These are phyloP conservation scores for Suhomyces yuchorum DNA, from an alignment of 1,139 yeast species.

Conservation along the genomic window DNA sequence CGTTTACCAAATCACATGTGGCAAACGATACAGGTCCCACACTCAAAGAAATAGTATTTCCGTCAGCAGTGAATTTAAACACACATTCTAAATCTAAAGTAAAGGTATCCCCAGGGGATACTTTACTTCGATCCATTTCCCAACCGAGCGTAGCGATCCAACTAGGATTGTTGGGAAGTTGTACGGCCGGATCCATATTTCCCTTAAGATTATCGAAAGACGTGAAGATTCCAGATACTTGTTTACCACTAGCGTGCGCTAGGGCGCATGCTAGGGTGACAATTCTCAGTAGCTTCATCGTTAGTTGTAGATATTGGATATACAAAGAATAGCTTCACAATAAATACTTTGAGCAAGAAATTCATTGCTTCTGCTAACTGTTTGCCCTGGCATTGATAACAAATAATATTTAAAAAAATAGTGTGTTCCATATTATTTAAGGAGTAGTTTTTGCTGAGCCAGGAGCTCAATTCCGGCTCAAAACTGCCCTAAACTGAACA, in stretches of 20 bases:
- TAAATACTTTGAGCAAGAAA: not conserved
- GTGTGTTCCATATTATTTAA: not conserved
- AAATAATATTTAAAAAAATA: not conserved
- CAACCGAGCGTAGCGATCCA: constrained; percentile 32
- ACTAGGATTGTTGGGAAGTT: constrained; percentile 19
- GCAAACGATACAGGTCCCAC: constrained; percentile 27
- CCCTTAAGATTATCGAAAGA: constrained; percentile 17
- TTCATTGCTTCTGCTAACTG: not conserved
- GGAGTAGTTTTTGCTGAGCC: not conserved
- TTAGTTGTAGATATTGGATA: not conserved
- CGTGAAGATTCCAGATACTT: constrained; percentile 24
- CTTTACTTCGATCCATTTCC: constrained; percentile 24
- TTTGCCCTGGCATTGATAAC: not conserved
- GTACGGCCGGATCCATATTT: not conserved
- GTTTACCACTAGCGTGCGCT: constrained; percentile 8
- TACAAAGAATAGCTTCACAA: not conserved
- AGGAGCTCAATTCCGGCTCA: not conserved
- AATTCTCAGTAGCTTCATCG: constrained; percentile 4
- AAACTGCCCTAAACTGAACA: not conserved
- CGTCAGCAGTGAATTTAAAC: constrained; percentile 29
- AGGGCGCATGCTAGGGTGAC: constrained; percentile 8
- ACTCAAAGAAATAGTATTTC: constrained; percentile 19
- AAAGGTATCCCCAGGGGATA: constrained; percentile 35
- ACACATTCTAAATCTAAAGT: constrained; percentile 34
- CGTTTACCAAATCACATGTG: constrained; percentile 27